phyloP scores from a whole-genome alignment of 345 rosid genomes.

The Pseudoturritis turrita region DNA sequence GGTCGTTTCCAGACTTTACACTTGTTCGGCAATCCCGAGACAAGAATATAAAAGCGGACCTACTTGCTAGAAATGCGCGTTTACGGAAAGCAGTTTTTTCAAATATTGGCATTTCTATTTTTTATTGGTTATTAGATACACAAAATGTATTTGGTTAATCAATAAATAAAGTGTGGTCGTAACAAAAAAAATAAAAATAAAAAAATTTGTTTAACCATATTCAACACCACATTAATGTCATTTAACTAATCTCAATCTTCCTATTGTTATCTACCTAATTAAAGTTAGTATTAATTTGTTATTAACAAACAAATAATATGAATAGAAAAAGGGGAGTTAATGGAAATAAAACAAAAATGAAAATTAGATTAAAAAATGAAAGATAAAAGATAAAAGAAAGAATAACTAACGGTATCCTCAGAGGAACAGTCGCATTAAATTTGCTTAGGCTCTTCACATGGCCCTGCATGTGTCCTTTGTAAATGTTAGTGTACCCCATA shows the following conservation, averaged over 20 bases:
- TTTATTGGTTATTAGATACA: no score
- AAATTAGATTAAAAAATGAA: neutral
- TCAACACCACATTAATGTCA: neutral
- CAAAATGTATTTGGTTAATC: no score
- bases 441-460: slow-evolving; percentile 27
- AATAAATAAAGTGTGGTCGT: no score
- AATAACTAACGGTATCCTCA: slow-evolving; percentile 3
- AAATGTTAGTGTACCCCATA: slow-evolving; percentile 31
- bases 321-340: neutral
- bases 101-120: no score
- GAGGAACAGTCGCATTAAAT: slow-evolving; percentile 23
- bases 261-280: neutral
- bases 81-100: no score
- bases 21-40: no score
- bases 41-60: no score
- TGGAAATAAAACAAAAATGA: neutral
- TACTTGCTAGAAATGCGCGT: no score
- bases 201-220: neutral
- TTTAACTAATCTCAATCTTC: neutral
- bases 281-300: neutral
- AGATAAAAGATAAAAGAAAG: neutral
- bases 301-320: neutral
- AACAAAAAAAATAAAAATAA: no score
- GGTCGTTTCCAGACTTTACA: no score
- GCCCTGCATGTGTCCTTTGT: slow-evolving; percentile 35